These are phyloP conservation scores for Colletotrichum tamarilloi DNA, from an alignment of 2,329 filamentous ascomycete species.

Conservation along the genomic window DNA sequence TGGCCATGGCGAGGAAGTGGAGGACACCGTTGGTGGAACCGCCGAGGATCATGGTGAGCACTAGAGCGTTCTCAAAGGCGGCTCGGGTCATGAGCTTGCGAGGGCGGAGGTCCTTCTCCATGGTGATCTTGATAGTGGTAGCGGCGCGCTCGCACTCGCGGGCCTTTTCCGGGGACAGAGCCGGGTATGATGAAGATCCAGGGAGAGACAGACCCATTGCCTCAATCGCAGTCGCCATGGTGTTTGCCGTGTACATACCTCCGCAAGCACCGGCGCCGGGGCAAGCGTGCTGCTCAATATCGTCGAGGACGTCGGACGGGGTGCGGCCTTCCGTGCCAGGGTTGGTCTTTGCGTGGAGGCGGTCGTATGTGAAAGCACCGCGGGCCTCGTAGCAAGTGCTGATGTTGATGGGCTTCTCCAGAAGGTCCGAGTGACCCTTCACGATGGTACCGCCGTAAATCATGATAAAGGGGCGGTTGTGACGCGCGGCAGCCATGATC, in stretches of 20 bases:
- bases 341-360: conserved; percentile 75
- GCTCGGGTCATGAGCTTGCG: conserved; percentile 82
- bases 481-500: conserved; percentile 88
- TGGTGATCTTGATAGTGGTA: conserved; percentile 80
- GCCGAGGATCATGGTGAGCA: conserved; percentile 92
- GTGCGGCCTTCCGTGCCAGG: conserved; percentile 72
- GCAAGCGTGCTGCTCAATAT: conserved; percentile 84
- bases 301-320: conserved; percentile 82
- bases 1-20: conserved; percentile 91
- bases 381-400: conserved; percentile 89
- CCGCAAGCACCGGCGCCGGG: conserved; percentile 74
- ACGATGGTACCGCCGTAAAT: conserved; percentile 94
- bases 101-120: conserved; percentile 86
- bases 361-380: conserved; percentile 84
- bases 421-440: conserved; percentile 82
- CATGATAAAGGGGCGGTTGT: conserved; percentile 94
- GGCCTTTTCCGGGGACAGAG: conserved; percentile 83
- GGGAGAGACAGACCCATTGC: conserved; percentile 87
- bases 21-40: conserved; percentile 91
- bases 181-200: conserved; percentile 86
- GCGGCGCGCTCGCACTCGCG: conserved; percentile 87
- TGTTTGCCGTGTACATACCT: conserved; percentile 95
- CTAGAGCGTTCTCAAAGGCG: conserved; percentile 88
- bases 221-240: conserved; percentile 91
- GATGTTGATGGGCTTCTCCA: conserved; percentile 87